A percentile compares a stretch with the other conserved stretches of the same genome.
phyloP scores from a whole-genome alignment of 805 yeast genomes.

The Kregervanrija pseudodelftensis region DNA sequence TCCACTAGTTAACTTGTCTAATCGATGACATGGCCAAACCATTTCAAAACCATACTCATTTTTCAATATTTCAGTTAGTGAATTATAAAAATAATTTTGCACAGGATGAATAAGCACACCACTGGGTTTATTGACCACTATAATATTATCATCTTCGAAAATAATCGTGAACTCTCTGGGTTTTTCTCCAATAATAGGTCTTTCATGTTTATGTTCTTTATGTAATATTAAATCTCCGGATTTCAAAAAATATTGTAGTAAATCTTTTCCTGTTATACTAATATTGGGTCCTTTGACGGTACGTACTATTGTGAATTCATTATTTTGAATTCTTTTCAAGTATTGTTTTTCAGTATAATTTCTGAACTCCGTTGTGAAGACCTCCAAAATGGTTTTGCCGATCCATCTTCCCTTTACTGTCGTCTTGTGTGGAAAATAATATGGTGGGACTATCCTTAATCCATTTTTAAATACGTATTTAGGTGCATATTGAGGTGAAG shows the following conservation, averaged over 20 bases:
- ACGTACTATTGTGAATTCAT: constrained; percentile 15
- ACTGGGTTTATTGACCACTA: constrained; percentile 43
- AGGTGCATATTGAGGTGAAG: constrained; percentile 5
- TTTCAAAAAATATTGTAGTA: constrained; percentile 11
- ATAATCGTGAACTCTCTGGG: constrained; percentile 10
- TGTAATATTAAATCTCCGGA: constrained; percentile 25
- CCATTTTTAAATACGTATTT: constrained; percentile 25
- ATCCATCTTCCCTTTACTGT: constrained; percentile 42
- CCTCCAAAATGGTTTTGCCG: constrained; percentile 30
- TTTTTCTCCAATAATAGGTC: constrained; percentile 9
- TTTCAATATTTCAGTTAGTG: constrained; percentile 39
- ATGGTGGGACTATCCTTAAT: constrained; percentile 35
- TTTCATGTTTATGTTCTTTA: constrained; percentile 25
- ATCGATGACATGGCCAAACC: constrained; percentile 38
- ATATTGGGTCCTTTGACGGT: constrained; percentile 8
- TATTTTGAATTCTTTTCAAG: constrained; percentile 11
- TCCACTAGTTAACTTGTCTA: constrained; percentile 51
- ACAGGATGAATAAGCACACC: constrained; percentile 53
- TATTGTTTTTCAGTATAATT: constrained; percentile 21
- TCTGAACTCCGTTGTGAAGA: constrained; percentile 34
- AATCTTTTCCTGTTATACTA: constrained; percentile 26
- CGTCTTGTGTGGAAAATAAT: constrained; percentile 29
- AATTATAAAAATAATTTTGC: constrained; percentile 37
- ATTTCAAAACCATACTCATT: constrained; percentile 18
- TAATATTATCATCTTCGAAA: constrained; percentile 22